Percentiles rank a stretch among this genome's conserved stretches.
Conservation (phyloP, 176 grass and related monocot genomes). For the Avena eriantha region DNA sequence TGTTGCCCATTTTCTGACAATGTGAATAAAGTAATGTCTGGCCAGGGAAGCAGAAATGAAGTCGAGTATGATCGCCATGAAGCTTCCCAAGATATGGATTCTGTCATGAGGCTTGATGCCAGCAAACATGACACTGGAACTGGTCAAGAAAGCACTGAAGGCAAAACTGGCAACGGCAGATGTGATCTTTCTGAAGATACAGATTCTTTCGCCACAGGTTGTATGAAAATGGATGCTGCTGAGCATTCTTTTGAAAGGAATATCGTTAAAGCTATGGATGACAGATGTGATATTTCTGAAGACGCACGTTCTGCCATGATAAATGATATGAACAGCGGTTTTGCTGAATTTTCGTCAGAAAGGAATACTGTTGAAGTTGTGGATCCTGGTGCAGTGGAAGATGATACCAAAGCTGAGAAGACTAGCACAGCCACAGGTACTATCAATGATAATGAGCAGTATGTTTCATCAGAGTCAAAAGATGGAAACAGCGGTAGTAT, state of each 20-base stretch:
- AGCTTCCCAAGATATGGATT: conserved; percentile 36
- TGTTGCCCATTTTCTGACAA: conserved; percentile 17
- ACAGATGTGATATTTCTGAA: neutral
- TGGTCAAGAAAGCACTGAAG: conserved; percentile 35
- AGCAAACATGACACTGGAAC: conserved; percentile 35
- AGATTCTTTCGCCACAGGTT: conserved; percentile 13
- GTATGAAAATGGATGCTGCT: conserved; percentile 28
- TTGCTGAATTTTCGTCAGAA: conserved; percentile 13
- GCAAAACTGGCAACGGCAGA: conserved; percentile 26
- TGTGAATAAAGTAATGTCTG: neutral
- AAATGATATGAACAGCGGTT: conserved; percentile 24
- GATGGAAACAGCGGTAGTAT: conserved; percentile 10
- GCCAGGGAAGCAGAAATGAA: conserved; percentile 35
- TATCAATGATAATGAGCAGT: conserved; percentile 31
- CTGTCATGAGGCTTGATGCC: conserved; percentile 34
- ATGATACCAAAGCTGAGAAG: conserved; percentile 26
- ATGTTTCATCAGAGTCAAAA: neutral
- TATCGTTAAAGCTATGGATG: conserved; percentile 18
- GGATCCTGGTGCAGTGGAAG: conserved; percentile 25
- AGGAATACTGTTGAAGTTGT: conserved; percentile 7
- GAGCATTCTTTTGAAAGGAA: conserved; percentile 28
- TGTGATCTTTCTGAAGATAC: neutral
- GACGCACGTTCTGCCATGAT: neutral
- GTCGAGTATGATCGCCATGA: neutral
- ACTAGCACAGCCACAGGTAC: neutral